Evolutionary conservation across 1,284 basidiomycete species (phyloP), one percentile per base, ranked within the genome.

Genomic region (Inonotus hispidus): DNA sequence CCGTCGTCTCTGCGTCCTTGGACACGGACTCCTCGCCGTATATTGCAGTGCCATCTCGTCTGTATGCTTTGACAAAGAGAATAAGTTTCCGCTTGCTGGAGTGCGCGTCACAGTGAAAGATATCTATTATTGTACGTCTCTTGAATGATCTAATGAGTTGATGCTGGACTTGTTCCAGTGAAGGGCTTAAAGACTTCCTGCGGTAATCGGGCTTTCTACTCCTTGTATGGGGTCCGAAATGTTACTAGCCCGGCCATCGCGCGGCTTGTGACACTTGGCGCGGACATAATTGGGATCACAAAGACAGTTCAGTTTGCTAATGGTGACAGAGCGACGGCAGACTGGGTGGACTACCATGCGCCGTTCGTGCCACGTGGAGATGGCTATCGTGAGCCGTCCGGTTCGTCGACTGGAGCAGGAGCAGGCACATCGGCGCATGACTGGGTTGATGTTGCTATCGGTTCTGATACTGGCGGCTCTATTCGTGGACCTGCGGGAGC

Each of bases 231-330:
- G 2, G 25, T 27, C 16, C 60, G 53, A 19, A 68, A 67, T 43
- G 63, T 53, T 14, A 80, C 78, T 0, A 75, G 77, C 7, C 73
- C 77, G 4, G 76, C 79, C 0, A 69, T 83, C 27, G 73, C 78
- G 64, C 73, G 73, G 13, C 74, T 83, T 8, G 68, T 82, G 49
- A 72, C 74, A 56, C 73, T 78, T 56, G 82, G 82, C 14, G 78
- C 79, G 16, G 70, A 78, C 14, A 72, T 82, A 61, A 73, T 84
- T 3, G 81, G 80, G 37, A 81, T 80, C 65, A 78, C 79, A 3
- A 81, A 80, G 63, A 80, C 79, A 2, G 80, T 79, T 10, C 80
- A 82, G 65, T 84, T 84, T 63, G 81, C 82, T 11, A 82, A 82
- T 63, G 81, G 80, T 3, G 79, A 82, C 41, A 70, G 73, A 16